Evolutionary conservation across 2,329 filamentous ascomycete species (phyloP).

Genomic region (Aspergillus costaricaensis): DNA sequence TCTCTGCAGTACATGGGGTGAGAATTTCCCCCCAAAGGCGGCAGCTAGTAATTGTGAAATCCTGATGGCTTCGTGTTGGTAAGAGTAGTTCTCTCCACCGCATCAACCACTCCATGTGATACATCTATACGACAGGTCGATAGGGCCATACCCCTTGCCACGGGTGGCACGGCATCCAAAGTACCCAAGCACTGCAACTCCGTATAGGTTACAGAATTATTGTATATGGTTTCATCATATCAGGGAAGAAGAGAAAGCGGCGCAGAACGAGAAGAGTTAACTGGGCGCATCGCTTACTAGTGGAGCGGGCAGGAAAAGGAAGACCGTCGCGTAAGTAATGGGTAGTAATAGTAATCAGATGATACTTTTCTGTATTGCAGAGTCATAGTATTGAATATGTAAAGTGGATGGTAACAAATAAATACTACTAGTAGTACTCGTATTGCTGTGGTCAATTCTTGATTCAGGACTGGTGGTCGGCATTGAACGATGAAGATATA

Average conservation of each 20-base stretch:
- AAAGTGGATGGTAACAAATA: too few relatives aligned
- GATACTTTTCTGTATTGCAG: too few relatives aligned
- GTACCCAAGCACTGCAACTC: neutral
- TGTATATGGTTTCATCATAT: neutral
- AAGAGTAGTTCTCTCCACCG: neutral
- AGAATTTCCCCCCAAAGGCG: neutral
- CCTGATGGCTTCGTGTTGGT: neutral
- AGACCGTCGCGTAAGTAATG: too few relatives aligned
- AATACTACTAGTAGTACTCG: too few relatives aligned
- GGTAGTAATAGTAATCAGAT: too few relatives aligned
- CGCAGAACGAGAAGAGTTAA: neutral
- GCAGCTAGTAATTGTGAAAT: neutral
- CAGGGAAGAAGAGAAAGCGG: neutral
- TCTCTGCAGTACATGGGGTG: too few relatives aligned
- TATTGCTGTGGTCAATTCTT: too few relatives aligned
- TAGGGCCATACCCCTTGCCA: conserved; percentile 9
- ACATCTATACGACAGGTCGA: conserved; percentile 19
- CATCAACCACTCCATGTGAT: conserved; percentile 15
- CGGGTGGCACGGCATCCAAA: conserved; percentile 6
- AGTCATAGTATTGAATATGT: too few relatives aligned
- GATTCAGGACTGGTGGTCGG: too few relatives aligned
- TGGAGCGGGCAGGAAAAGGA: neutral
- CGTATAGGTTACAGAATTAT: neutral
- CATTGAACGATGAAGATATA: too few relatives aligned
- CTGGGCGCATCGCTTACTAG: neutral